Base-by-base conservation (phyloP, 345 rosid species). In the Triadica sebifera region DNA sequence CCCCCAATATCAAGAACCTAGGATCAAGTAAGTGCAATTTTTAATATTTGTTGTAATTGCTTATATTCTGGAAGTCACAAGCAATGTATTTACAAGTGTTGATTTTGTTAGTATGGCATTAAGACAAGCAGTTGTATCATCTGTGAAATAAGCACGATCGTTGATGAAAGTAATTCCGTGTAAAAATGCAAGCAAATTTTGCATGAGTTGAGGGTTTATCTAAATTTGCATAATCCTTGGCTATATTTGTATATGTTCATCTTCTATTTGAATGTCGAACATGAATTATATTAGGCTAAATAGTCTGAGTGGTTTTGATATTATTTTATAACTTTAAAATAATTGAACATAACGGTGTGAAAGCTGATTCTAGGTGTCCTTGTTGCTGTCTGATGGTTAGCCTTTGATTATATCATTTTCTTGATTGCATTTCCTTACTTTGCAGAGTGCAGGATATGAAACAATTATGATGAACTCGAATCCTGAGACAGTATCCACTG, bases 381-480 rank as follows among this genome's bases (percentile, higher is more conserved):
- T 79, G 58, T 46, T 55, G 8, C 20, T 64, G 8, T 19, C 1
- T 38, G 34, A 25, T 73, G 69, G 38, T 29, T 68, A 19, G 55
- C 67, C 3, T 45, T 61, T 53, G 15, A 43, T n/a, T 56, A 34
- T 50, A 58, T 50, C 34, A 17, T 70, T 13, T 68, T 58, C 58
- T 29, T 51, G 19, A 16, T 17, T 67, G 63, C 69, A 60, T 46
- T 45, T n/a, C 65, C 25, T 60, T 72, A 34, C 34, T 7, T 55
- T 85, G 80, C 92, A 94, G 98, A 84, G 86, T 81, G 98, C 97
- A 49, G 96, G 97, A 82, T 95, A 82, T 78, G 99, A 95, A 87
- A 95, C 99, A 71, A 91, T 95, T 77, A 93, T 93, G 99, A 86
- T 95, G 94, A 95, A 95, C 80, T 93, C 98, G 55, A 95, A 95